phyloP scores from a whole-genome alignment of 148 eudicot species.

The Silene uniflora region DNA sequence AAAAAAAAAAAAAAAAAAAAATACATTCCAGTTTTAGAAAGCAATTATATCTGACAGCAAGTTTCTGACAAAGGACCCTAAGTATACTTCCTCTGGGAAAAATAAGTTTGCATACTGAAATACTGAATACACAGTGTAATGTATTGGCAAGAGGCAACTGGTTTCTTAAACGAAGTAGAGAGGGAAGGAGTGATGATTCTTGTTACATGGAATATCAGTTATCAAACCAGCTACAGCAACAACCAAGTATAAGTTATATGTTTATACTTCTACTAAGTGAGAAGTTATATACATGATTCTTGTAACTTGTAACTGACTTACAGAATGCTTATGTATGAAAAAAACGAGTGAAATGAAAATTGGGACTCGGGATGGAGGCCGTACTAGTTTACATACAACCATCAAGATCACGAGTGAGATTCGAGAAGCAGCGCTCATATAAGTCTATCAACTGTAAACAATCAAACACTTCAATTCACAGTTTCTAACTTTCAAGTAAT shows the following conservation, averaged over 20 bases:
- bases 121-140: background rate
- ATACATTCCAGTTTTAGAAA: slow-evolving; percentile 11
- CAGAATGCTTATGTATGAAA: background rate
- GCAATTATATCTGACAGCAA: slow-evolving; percentile 6
- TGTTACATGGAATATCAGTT: background rate
- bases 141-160: background rate
- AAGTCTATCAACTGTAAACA: background rate
- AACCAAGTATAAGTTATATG: background rate
- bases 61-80: background rate
- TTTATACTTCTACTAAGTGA: no score
- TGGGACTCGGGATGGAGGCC: background rate
- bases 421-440: no score
- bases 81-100: no score
- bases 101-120: background rate
- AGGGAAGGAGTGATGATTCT: background rate
- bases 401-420: no score
- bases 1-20: slow-evolving; percentile 10
- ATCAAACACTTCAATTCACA: background rate
- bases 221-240: background rate
- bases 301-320: background rate
- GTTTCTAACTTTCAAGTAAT: background rate
- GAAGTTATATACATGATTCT: no score
- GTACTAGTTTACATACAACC: no score
- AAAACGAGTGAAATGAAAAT: background rate
- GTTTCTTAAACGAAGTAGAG: background rate